Percentiles rank a stretch among this genome's conserved stretches.
Evolutionary conservation across 805 yeast species (phyloP).

Genomic region (Candida ficus): DNA sequence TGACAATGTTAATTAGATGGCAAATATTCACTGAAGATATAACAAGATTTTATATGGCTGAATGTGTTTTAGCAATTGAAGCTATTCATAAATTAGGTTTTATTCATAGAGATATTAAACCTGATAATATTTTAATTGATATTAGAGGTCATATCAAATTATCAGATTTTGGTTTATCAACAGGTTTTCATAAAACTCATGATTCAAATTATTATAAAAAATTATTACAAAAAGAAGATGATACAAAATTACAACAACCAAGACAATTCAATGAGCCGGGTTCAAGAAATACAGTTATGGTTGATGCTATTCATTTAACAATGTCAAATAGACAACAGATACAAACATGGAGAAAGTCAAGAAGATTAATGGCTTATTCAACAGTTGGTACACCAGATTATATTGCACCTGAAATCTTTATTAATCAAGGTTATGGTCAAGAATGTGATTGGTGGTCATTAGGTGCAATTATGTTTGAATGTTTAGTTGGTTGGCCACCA

Average conservation of each 20-base stretch:
- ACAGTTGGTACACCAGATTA: constrained; percentile 99
- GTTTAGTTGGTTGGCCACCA: constrained; percentile 96
- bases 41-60: constrained; percentile 91
- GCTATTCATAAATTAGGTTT: constrained; percentile 93
- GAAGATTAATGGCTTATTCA: constrained; percentile 86
- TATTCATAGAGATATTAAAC: constrained; percentile 96
- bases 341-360: constrained; percentile 65
- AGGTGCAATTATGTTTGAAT: constrained; percentile 95
- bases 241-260: constrained; percentile 39
- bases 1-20: constrained; percentile 89
- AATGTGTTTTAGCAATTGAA: constrained; percentile 94
- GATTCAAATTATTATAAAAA: constrained; percentile 89
- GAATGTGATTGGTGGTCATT: constrained; percentile 98
- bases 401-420: constrained; percentile 93
- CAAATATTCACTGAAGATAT: constrained; percentile 92
- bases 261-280: constrained; percentile 26
- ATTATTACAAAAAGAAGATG: constrained; percentile 50
- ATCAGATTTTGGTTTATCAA: constrained; percentile 95
- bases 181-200: constrained; percentile 90
- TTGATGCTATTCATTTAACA: constrained; percentile 91
- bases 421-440: constrained; percentile 85
- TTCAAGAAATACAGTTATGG: constrained; percentile 75
- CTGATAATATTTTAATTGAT: constrained; percentile 89
- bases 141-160: constrained; percentile 84
- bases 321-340: constrained; percentile 89